phyloP scores from a whole-genome alignment of 2,329 filamentous ascomycete genomes.

The Davidsoniella neocaledoniae region DNA sequence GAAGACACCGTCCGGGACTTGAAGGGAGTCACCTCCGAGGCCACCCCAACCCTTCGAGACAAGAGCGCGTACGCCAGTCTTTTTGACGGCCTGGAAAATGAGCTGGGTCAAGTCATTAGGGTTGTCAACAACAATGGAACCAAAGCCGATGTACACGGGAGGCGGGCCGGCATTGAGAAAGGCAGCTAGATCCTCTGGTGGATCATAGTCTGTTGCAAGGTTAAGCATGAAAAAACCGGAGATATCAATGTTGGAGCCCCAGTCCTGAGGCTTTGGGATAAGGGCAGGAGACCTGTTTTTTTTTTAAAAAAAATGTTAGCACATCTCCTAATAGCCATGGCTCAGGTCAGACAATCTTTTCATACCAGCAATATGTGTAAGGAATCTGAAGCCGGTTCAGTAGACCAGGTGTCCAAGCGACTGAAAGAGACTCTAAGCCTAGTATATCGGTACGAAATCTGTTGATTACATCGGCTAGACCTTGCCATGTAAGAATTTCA shows the following conservation, averaged over 20 bases:
- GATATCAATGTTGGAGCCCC: constrained; percentile 53
- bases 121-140: constrained; percentile 66
- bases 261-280: constrained; percentile 65
- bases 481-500: constrained; percentile 89
- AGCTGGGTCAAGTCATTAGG: constrained; percentile 52
- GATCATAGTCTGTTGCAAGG: constrained; percentile 47
- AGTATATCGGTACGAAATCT: constrained; percentile 60
- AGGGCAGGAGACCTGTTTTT: constrained; percentile 44
- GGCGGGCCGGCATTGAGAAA: constrained; percentile 54
- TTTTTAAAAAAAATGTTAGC: background rate
- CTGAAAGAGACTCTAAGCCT: constrained; percentile 58
- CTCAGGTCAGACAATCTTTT: background rate
- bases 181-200: constrained; percentile 43
- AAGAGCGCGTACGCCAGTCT: constrained; percentile 55
- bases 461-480: constrained; percentile 80
- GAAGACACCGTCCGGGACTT: constrained; percentile 58
- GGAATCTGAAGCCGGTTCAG: constrained; percentile 60
- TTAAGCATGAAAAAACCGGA: constrained; percentile 65
- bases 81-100: constrained; percentile 54
- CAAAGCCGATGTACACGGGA: constrained; percentile 70
- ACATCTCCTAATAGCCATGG: background rate
- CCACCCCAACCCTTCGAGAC: constrained; percentile 85
- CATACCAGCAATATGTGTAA: constrained; percentile 74
- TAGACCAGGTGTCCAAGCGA: constrained; percentile 70
- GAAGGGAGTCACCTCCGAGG: constrained; percentile 52